Conservation (phyloP, 768 basidiomycete genomes). For the Russula sp. region DNA sequence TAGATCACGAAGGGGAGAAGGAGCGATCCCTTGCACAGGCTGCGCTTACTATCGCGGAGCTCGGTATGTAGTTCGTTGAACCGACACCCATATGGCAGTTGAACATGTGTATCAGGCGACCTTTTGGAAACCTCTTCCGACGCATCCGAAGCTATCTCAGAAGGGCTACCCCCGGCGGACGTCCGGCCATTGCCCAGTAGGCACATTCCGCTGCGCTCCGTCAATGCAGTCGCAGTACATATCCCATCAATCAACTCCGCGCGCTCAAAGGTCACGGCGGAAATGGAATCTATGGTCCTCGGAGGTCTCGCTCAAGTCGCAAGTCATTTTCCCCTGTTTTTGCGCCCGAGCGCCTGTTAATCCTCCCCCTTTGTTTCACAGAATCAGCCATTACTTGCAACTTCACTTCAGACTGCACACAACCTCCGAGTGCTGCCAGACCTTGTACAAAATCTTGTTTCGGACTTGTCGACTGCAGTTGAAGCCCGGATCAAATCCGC, state of each 20-base stretch:
- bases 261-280: slow-evolving; percentile 58
- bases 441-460: slow-evolving; percentile 70
- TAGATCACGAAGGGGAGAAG: slow-evolving; percentile 63
- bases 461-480: slow-evolving; percentile 75
- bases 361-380: slow-evolving; percentile 27
- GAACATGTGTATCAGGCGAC: slow-evolving; percentile 9
- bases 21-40: slow-evolving; percentile 89
- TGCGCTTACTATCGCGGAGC: slow-evolving; percentile 88
- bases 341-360: neutral
- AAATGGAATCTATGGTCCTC: slow-evolving; percentile 91
- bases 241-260: slow-evolving; percentile 67
- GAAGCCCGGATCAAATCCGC: slow-evolving; percentile 72
- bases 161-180: neutral
- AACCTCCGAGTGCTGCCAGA: slow-evolving; percentile 82
- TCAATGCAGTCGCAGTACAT: slow-evolving; percentile 64
- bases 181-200: neutral
- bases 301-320: slow-evolving; percentile 73
- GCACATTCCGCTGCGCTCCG: slow-evolving; percentile 51
- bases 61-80: slow-evolving; percentile 46
- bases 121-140: slow-evolving; percentile 14
- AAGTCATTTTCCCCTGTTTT: slow-evolving; percentile 25
- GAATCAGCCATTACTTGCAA: slow-evolving; percentile 89
- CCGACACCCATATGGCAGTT: neutral
- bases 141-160: neutral
- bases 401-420: slow-evolving; percentile 92